Base-by-base conservation (phyloP, 2,329 filamentous ascomycete species). In the Trichoderma breve region DNA sequence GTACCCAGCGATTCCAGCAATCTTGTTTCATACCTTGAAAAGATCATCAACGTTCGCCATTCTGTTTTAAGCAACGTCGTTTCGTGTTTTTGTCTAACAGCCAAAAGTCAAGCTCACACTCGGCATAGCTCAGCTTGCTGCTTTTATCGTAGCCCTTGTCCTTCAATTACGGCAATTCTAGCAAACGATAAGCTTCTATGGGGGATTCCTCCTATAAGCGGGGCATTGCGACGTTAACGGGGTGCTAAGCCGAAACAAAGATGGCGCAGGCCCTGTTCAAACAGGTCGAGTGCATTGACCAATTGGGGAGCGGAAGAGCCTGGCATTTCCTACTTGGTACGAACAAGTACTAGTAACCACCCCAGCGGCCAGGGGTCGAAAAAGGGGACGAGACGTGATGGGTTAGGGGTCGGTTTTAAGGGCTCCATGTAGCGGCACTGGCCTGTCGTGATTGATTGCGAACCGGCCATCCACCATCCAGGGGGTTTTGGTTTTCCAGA, bases 21-120 rank as follows among this genome's bases (percentile, higher is more conserved):
- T 28, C 43, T 21, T 21, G 9, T 24, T 26, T 14, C 61, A 11
- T 73, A 79, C 88, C 81, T 89, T 87, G 81, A 90, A 89, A 12
- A 90, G 82, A 24, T 89, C 88, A 75, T 89, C 87, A 72, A 90
- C 85, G 75, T 84, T 88, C 5, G 86, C 83, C 87, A 89, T 90
- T 55, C n/a, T 72, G 71, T 36, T 60, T 51, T 12, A 39, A n/a
- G 24, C 71, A 64, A 58, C n/a, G 30, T 57, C 11, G 39, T 67
- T 30, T 67, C 51, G 64, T 55, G 57, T 61, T 61, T 34, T 30
- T 24, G 43, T 26, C n/a, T 30, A 36, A 21, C 51, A 28, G 55
- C 36, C 24, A 32, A 55, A 30, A 9, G 21, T 66, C 66, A 55
- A 55, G 32, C 68, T 71, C 34, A 32, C 11, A 24, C 30, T 24